Conservation (phyloP, 2,329 filamentous ascomycete species). For the Chaetomium strumarium region DNA sequence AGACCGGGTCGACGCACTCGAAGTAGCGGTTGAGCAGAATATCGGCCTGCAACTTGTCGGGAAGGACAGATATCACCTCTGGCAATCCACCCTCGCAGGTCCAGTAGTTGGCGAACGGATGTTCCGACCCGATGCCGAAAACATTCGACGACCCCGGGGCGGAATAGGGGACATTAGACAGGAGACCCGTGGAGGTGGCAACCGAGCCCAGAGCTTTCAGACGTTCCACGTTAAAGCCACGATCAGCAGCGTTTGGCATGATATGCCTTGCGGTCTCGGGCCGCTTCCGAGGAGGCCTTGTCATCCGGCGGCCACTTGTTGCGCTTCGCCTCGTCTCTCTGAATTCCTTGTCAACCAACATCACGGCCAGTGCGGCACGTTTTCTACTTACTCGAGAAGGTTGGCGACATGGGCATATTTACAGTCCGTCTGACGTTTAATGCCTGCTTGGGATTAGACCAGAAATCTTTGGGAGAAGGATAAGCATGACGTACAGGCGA, state of each 20-base stretch:
- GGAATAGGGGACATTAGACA: constrained; percentile 69
- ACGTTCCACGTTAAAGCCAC: constrained; percentile 42
- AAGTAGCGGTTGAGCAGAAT: constrained; percentile 60
- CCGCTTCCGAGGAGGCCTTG: constrained; percentile 52
- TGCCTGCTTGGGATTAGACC: constrained; percentile 41
- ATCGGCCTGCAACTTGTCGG: constrained; percentile 69
- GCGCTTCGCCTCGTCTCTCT: constrained; percentile 54
- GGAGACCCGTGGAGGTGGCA: constrained; percentile 52
- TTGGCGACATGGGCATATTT: constrained; percentile 72
- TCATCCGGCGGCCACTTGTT: constrained; percentile 50
- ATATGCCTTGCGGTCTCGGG: constrained; percentile 34
- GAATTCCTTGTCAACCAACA: background rate
- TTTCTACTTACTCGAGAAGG: constrained; percentile 58
- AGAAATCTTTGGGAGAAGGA: background rate
- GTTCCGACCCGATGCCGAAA: constrained; percentile 73
- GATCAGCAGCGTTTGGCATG: constrained; percentile 52
- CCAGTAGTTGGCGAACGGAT: constrained; percentile 81
- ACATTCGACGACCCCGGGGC: constrained; percentile 67
- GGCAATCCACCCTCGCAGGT: constrained; percentile 68
- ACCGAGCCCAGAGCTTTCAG: constrained; percentile 46
- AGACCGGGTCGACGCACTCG: constrained; percentile 70
- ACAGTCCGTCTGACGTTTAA: constrained; percentile 71
- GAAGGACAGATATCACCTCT: constrained; percentile 70
- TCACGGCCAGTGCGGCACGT: background rate
- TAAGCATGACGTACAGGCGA: constrained; percentile 48